Conservation (phyloP, 2,329 filamentous ascomycete genomes). For the Aspergillus costaricaensis region DNA sequence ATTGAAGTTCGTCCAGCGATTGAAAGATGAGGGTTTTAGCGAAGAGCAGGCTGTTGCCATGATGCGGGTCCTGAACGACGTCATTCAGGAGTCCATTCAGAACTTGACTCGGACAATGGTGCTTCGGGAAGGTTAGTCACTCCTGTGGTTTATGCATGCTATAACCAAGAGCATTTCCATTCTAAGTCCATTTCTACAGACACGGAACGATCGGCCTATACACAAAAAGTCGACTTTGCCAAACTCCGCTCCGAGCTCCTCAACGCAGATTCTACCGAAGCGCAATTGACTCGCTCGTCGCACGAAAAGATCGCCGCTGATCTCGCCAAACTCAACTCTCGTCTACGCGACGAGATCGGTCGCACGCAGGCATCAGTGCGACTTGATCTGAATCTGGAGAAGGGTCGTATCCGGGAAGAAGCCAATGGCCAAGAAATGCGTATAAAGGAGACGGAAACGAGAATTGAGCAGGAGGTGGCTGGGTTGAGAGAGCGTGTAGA, state of each 20-base stretch:
- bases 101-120: constrained; percentile 98
- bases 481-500: constrained; percentile 88
- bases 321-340: constrained; percentile 86
- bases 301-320: constrained; percentile 95
- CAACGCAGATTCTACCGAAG: constrained; percentile 87
- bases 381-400: constrained; percentile 92
- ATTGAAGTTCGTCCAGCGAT: constrained; percentile 88
- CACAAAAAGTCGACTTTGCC: constrained; percentile 94
- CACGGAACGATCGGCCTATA: constrained; percentile 59
- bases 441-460: constrained; percentile 97
- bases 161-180: background rate
- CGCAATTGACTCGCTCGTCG: constrained; percentile 79
- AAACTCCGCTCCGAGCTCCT: constrained; percentile 94
- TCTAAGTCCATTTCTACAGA: constrained; percentile 34
- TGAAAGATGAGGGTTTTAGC: constrained; percentile 89
- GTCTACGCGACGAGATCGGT: constrained; percentile 89
- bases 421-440: constrained; percentile 95
- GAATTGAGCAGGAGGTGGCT: constrained; percentile 97
- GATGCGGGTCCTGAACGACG: constrained; percentile 96
- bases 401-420: constrained; percentile 94
- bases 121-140: constrained; percentile 76
- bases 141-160: background rate
- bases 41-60: constrained; percentile 95
- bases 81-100: constrained; percentile 97
- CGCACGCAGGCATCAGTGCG: constrained; percentile 91